A percentile compares a stretch with the other conserved stretches of the same genome.
Evolutionary conservation across 1,139 yeast genomes (phyloP).

Genomic region (Yamadazyma conglobata): DNA sequence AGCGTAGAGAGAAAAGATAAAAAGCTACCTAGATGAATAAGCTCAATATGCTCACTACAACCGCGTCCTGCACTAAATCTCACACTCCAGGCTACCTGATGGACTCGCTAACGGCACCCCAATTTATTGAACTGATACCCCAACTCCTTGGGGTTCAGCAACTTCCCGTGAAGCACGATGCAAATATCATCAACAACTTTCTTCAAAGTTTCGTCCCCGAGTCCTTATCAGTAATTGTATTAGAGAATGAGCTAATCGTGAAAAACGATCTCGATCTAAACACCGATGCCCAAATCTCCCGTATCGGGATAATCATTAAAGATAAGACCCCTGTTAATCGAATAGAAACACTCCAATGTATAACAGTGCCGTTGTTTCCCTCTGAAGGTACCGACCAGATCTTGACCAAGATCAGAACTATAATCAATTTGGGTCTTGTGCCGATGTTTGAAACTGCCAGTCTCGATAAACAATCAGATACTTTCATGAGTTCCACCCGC

Average conservation of each 20-base stretch:
- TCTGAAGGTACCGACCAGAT: constrained; percentile 19
- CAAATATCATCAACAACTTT: constrained; percentile 2
- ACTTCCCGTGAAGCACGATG: constrained; percentile 1
- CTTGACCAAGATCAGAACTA: constrained; percentile 55
- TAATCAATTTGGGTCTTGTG: constrained; percentile 46
- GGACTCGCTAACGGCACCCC: background rate
- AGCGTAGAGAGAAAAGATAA: no score
- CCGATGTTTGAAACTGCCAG: constrained; percentile 33
- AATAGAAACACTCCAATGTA: constrained; percentile 9
- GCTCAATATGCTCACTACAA: no score
- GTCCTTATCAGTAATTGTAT: constrained; percentile 3
- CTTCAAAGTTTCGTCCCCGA: constrained; percentile 7
- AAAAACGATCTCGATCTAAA: constrained; percentile 4
- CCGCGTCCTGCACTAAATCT: no score
- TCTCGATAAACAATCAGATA: constrained; percentile 15
- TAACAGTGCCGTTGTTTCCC: constrained; percentile 11
- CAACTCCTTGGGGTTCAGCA: background rate
- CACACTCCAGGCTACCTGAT: no score
- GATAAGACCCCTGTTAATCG: constrained; percentile 10
- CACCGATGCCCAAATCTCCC: background rate
- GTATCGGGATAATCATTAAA: constrained; percentile 10
- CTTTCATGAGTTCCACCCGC: constrained; percentile 38
- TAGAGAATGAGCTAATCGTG: constrained; percentile 1
- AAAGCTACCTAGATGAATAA: no score
- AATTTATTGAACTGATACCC: constrained; percentile 1